Evolutionary conservation across 108 stramenopile species (phyloP), one percentile per base, ranked within the genome.

Genomic region (Stephanodiscus triporus): DNA sequence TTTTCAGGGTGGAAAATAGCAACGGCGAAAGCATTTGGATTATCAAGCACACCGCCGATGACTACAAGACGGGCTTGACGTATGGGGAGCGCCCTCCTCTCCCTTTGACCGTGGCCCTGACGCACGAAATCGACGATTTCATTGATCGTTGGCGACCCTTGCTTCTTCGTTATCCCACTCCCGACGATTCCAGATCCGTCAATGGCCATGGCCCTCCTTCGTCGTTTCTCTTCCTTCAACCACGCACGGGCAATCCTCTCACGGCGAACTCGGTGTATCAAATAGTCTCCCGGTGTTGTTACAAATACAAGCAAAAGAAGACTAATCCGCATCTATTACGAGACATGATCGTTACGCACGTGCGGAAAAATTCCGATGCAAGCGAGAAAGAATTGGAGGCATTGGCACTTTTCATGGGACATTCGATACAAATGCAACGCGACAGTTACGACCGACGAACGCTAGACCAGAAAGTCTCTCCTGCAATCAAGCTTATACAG

Each of bases 291-390:
- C 76, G 89, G 13, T 78, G 75, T 19, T 95, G 94, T 69, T 92
- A 83, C 67, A 82, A 87, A 58, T 85, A 91, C 71, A 86, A 88
- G 26, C 89, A 90, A 47, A 89, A 88, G 70, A 86, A 84, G 24
- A 90, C 88, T 51, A 94, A 94, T 72, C 93, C 93, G 0, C 93
- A 94, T 66, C 67, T 94, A 32, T 70, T 94, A 34, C 69, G 93
- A 23, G 91, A 91, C 53, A 94, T 94, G 85, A 85, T 94, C 59
- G 91, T 92, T 10, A 92, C 94, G 0, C 94, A 95, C 63, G 89
- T 95, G 0, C 80, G 94, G 22, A 87, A 92, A 55, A 79, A 78
- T 58, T 77, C 90, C 17, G 78, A 92, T 68, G 94, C 91, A 0
- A 86, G 86, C 17, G 94, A 95, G 53, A 89, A 91, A 64, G 88